phyloP scores from a whole-genome alignment of 805 yeast genomes.

The Pachysolen tannophilus region DNA sequence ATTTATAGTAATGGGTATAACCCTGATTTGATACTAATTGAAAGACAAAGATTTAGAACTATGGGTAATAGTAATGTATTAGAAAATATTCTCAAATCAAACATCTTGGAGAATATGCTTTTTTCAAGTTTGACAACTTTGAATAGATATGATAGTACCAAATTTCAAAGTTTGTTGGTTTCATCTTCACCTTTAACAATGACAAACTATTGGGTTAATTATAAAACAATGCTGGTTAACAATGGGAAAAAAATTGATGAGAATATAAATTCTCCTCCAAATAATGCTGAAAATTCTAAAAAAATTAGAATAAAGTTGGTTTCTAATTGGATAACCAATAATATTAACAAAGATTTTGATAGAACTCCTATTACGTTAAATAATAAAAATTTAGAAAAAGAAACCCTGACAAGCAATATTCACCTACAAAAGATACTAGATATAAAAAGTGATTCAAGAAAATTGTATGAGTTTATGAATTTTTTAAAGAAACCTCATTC shows the following conservation, averaged over 20 bases:
- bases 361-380: too few species aligned
- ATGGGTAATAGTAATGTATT: constrained; percentile 36
- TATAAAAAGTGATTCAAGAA: constrained; percentile 13
- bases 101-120: constrained; percentile 45
- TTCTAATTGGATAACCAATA: constrained; percentile 16
- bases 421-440: too few species aligned
- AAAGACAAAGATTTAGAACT: constrained; percentile 48
- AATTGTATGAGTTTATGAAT: constrained; percentile 18
- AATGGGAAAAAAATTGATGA: constrained; percentile 1
- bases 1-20: constrained; percentile 9
- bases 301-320: constrained; percentile 18
- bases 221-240: constrained; percentile 6
- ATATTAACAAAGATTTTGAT: constrained; percentile 1
- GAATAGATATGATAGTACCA: constrained; percentile 2
- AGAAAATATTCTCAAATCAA: constrained; percentile 44
- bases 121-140: constrained; percentile 16
- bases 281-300: too few species aligned
- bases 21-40: constrained; percentile 41
- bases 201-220: constrained; percentile 22
- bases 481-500: constrained; percentile 15
- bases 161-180: constrained; percentile 9
- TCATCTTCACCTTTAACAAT: constrained; percentile 20
- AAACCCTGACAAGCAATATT: too few species aligned
- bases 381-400: too few species aligned
- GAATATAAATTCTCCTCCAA: too few species aligned